These are phyloP conservation scores for Shiraia sp. DNA, from an alignment of 2,329 filamentous ascomycete species.

Conservation along the genomic window DNA sequence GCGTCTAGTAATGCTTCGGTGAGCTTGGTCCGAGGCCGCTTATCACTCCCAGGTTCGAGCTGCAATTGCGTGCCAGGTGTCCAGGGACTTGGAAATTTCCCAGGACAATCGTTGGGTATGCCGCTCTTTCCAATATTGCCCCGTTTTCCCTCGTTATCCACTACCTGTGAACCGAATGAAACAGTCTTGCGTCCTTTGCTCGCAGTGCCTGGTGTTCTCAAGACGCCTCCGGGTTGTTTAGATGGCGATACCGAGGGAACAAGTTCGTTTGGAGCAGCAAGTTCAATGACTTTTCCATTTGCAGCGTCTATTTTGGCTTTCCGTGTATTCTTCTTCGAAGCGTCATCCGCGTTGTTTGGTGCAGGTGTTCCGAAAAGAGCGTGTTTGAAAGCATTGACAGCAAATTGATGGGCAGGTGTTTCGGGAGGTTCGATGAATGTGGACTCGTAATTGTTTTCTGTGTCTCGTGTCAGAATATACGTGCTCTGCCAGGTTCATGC, in stretches of 20 bases:
- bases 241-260: constrained; percentile 52
- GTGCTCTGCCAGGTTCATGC: neutral
- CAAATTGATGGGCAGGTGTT: constrained; percentile 69
- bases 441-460: constrained; percentile 43
- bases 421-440: constrained; percentile 60
- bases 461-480: constrained; percentile 12
- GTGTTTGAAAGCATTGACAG: constrained; percentile 68
- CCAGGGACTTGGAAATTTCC: constrained; percentile 58
- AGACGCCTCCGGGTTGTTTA: constrained; percentile 62
- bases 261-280: constrained; percentile 27
- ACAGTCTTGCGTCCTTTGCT: constrained; percentile 63
- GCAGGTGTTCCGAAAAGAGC: constrained; percentile 67
- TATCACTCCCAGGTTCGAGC: constrained; percentile 28
- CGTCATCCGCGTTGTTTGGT: constrained; percentile 47
- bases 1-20: constrained; percentile 51
- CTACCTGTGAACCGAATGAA: constrained; percentile 61
- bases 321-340: constrained; percentile 27
- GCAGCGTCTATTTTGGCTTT: constrained; percentile 31
- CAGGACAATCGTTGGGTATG: constrained; percentile 52
- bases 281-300: constrained; percentile 21
- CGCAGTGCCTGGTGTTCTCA: constrained; percentile 65
- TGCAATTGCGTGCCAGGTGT: constrained; percentile 46
- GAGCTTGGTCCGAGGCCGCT: constrained; percentile 47
- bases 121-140: constrained; percentile 50
- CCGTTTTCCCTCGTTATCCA: constrained; percentile 60